phyloP scores from a whole-genome alignment of 805 yeast genomes.

The Hanseniaspora mollemarum region DNA sequence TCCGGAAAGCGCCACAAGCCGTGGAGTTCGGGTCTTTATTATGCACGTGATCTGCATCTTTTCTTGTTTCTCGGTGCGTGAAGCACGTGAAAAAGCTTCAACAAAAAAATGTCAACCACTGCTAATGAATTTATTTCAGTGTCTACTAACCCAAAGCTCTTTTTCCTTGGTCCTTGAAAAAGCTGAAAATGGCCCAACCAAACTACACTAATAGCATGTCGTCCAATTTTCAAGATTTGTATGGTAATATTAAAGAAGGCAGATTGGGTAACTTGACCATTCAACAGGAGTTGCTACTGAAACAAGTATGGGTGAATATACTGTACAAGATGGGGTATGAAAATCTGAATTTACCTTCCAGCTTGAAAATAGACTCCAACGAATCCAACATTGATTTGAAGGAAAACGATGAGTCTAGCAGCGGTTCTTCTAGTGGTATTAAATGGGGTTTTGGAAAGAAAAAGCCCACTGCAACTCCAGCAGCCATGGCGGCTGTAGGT shows the following conservation, averaged over 20 bases:
- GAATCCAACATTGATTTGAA: background rate
- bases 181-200: no score
- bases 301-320: constrained; percentile 60
- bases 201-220: no score
- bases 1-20: no score
- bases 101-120: no score
- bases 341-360: constrained; percentile 27
- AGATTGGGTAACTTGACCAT: constrained; percentile 37
- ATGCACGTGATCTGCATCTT: no score
- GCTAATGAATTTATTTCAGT: no score
- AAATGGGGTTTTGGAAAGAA: constrained; percentile 15
- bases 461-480: constrained; percentile 21
- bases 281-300: constrained; percentile 53
- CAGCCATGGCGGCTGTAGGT: constrained; percentile 28
- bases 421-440: constrained; percentile 13
- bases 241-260: constrained; percentile 26
- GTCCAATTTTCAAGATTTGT: background rate
- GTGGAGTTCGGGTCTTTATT: no score
- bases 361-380: constrained; percentile 19
- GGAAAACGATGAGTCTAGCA: background rate
- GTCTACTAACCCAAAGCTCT: no score
- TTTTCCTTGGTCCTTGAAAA: no score
- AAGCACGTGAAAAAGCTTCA: no score
- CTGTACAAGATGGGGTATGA: constrained; percentile 46
- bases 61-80: no score